Percentiles rank a stretch among this genome's conserved stretches.
phyloP scores from a whole-genome alignment of 768 basidiomycete genomes.

The Tricholoma matsutake region DNA sequence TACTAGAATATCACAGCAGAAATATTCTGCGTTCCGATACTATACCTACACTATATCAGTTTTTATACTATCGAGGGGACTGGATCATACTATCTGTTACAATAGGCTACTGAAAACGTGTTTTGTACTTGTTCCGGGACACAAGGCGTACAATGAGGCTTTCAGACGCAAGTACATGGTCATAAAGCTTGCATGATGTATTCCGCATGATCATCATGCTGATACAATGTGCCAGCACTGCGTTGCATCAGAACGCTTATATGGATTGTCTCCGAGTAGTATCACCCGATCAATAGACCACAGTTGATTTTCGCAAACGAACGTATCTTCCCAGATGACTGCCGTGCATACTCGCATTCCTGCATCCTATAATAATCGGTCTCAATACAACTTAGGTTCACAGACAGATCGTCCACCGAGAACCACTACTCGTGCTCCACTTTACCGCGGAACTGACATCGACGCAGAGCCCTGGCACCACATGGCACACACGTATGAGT shows the following conservation, averaged over 20 bases:
- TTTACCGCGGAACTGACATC: conserved; percentile 6
- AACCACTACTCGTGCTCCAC: conserved; percentile 5
- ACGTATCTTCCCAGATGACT: conserved; percentile 7
- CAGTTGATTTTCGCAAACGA: not conserved
- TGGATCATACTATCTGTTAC: not conserved
- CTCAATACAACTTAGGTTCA: conserved; percentile 5
- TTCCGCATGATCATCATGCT: conserved; percentile 25
- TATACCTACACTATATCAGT: conserved; percentile 13
- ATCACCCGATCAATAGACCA: conserved; percentile 5
- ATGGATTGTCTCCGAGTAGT: conserved; percentile 3
- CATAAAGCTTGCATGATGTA: not conserved
- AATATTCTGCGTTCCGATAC: conserved; percentile 9
- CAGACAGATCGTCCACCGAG: conserved; percentile 5
- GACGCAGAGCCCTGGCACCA: conserved; percentile 36
- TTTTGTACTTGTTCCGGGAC: conserved; percentile 4
- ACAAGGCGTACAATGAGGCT: conserved; percentile 9
- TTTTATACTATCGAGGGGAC: conserved; percentile 12
- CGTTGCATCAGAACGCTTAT: conserved; percentile 13
- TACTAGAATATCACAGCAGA: conserved; percentile 6
- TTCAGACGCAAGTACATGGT: conserved; percentile 1
- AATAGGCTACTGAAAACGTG: conserved; percentile 18
- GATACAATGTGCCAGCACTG: conserved; percentile 25
- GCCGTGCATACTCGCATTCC: conserved; percentile 4
- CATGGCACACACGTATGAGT: conserved; percentile 42
- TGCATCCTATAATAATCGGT: conserved; percentile 2